These are phyloP conservation scores for Discostella stelligera DNA, from an alignment of 352 stramenopile genomes.

Conservation along the genomic window DNA sequence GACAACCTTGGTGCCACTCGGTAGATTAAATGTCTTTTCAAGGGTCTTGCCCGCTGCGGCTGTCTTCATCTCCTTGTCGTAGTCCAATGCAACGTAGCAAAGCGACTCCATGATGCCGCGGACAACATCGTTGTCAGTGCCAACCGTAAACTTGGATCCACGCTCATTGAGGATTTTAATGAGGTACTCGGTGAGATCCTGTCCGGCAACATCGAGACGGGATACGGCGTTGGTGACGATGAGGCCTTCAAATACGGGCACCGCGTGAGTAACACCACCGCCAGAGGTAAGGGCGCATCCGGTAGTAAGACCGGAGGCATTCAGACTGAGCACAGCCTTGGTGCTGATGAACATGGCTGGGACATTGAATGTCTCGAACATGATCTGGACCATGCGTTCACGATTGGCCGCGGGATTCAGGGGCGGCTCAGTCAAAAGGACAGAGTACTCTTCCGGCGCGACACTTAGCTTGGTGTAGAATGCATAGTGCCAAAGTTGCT, in stretches of 20 bases:
- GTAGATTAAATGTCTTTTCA: conserved; percentile 95
- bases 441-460: conserved; percentile 93
- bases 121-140: conserved; percentile 92
- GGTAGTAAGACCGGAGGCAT: conserved; percentile 82
- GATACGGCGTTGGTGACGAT: conserved; percentile 89
- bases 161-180: conserved; percentile 94
- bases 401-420: conserved; percentile 89
- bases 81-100: conserved; percentile 88
- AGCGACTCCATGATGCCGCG: conserved; percentile 98
- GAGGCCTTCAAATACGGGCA: conserved; percentile 95
- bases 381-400: conserved; percentile 85
- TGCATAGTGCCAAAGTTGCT: conserved; percentile 98
- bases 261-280: conserved; percentile 88
- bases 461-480: conserved; percentile 50
- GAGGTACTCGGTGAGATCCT: conserved; percentile 92
- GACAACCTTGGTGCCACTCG: conserved; percentile 95
- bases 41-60: conserved; percentile 86
- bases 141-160: conserved; percentile 93
- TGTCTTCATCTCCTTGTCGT: conserved; percentile 83
- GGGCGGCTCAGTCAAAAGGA: conserved; percentile 90
- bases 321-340: conserved; percentile 81
- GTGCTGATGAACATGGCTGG: too few relatives aligned
- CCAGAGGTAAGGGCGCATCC: conserved; percentile 88
- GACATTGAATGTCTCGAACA: too few relatives aligned
- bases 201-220: conserved; percentile 88